Base-by-base conservation (phyloP, 352 stramenopile genomes). In the Phytophthora tubulina region DNA sequence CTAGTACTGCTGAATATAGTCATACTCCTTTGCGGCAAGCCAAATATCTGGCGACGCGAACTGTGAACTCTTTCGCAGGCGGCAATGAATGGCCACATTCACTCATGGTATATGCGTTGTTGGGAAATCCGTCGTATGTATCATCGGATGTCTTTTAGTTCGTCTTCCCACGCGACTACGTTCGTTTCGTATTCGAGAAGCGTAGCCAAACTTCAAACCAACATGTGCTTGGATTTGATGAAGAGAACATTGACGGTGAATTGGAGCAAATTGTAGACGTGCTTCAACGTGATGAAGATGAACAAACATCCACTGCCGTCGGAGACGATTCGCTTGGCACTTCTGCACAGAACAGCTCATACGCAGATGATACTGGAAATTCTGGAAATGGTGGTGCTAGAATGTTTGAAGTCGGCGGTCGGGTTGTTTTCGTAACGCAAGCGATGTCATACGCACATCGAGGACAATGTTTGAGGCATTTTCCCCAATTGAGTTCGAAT, bases 61-160 rank as follows among this genome's bases (percentile, higher is more conserved):
- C 60, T 3, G 60, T 54, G 2, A 68, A 60, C 38, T 14, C 30
- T 5, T 68, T 68, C 17, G 17, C 4, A 8, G 49, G 60, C 7
- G 60, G n/a, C 21, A 50, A 68, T 21, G 61, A 68, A 27, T 68
- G 61, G 50, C 42, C 61, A 1, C 61, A 49, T 11, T 15, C 38
- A 6, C 9, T 61, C 6, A 68, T 68, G 49, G 39, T 68, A 15
- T 68, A 55, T 31, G 49, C 39, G 5, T 11, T 61, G 13, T 9
- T 39, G 30, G 60, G 58, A 7, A 17, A 68, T 10, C 15, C 8
- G 0, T 60, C 60, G 17, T 54, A 31, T 49, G 21, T 61, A 6
- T 68, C 60, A 4, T 46, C 21, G 2, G 49, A 68, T 32, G 15
- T 30, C 1, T 68, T 39, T 49, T 68, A 50, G 50, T 61, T 60